Percentiles rank a stretch among this genome's conserved stretches.
Conservation (phyloP, 2,329 filamentous ascomycete species). For the Ophiostoma piceae region DNA sequence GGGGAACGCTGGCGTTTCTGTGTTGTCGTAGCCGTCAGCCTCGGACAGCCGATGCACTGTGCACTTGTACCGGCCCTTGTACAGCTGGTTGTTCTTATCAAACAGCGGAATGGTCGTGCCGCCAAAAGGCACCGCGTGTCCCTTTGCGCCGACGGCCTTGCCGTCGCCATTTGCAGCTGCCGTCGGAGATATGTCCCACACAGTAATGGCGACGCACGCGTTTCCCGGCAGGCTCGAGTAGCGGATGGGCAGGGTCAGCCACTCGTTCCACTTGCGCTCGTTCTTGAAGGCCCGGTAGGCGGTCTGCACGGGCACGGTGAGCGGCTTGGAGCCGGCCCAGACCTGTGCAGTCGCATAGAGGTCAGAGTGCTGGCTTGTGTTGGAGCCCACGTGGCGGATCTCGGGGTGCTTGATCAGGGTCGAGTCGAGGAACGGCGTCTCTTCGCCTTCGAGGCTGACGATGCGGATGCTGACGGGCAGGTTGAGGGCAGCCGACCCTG, state of each 20-base stretch:
- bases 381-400: slow-evolving; percentile 81
- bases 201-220: slow-evolving; percentile 80
- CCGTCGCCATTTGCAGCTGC: slow-evolving; percentile 43
- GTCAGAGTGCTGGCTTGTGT: slow-evolving; percentile 71
- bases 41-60: slow-evolving; percentile 72
- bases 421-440: slow-evolving; percentile 69
- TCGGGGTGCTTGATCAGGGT: slow-evolving; percentile 73
- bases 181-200: slow-evolving; percentile 88
- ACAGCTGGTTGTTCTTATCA: slow-evolving; percentile 82
- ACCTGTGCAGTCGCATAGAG: slow-evolving; percentile 89
- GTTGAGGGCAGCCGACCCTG: slow-evolving; percentile 76
- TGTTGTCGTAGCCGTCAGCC: slow-evolving; percentile 78
- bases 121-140: slow-evolving; percentile 84
- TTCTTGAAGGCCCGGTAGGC: slow-evolving; percentile 85
- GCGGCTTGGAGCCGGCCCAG: slow-evolving; percentile 91
- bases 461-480: slow-evolving; percentile 65
- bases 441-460: slow-evolving; percentile 71
- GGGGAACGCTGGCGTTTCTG: slow-evolving; percentile 68
- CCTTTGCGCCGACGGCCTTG: slow-evolving; percentile 49
- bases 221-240: slow-evolving; percentile 78
- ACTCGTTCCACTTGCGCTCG: slow-evolving; percentile 82
- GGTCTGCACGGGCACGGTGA: slow-evolving; percentile 88
- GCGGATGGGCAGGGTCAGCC: slow-evolving; percentile 80
- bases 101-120: slow-evolving; percentile 92
- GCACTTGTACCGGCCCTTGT: slow-evolving; percentile 91